Evolutionary conservation across 306 rosid species (phyloP).

Genomic region (Cucurbita maxima): DNA sequence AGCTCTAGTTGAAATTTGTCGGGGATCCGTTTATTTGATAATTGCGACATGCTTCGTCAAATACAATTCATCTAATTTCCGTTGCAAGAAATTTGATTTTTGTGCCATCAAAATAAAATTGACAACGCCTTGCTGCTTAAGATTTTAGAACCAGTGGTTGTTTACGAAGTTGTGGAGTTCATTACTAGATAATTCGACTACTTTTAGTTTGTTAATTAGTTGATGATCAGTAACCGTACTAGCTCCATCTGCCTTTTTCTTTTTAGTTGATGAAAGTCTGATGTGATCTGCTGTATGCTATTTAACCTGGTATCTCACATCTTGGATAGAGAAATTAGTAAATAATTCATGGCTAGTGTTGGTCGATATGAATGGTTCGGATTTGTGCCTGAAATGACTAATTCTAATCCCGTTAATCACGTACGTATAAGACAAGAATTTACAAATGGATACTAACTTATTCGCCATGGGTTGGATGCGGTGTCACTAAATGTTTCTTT

Average conservation of each 20-base stretch:
- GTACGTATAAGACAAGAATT: neutral
- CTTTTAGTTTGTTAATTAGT: neutral
- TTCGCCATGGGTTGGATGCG: neutral
- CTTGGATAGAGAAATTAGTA: neutral
- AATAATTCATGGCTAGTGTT: neutral
- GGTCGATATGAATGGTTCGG: neutral
- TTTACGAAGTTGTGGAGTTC: neutral
- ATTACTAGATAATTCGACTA: neutral
- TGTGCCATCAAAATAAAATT: neutral
- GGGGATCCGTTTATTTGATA: neutral
- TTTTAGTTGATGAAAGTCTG: neutral
- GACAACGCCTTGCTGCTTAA: neutral
- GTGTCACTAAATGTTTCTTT: constrained; percentile 4
- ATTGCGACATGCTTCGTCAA: neutral
- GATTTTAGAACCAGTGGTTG: neutral
- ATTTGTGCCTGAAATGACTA: neutral
- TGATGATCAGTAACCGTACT: too few relatives aligned
- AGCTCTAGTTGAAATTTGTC: neutral
- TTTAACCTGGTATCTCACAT: neutral
- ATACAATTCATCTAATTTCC: neutral
- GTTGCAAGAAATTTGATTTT: neutral
- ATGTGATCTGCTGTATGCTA: neutral
- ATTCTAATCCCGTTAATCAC: constrained; percentile 5
- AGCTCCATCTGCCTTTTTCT: neutral
- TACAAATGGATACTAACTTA: constrained; percentile 8